Percentiles rank a stretch among this genome's conserved stretches.
phyloP scores from a whole-genome alignment of 495 filamentous ascomycete genomes.

The Cairneyella variabilis region DNA sequence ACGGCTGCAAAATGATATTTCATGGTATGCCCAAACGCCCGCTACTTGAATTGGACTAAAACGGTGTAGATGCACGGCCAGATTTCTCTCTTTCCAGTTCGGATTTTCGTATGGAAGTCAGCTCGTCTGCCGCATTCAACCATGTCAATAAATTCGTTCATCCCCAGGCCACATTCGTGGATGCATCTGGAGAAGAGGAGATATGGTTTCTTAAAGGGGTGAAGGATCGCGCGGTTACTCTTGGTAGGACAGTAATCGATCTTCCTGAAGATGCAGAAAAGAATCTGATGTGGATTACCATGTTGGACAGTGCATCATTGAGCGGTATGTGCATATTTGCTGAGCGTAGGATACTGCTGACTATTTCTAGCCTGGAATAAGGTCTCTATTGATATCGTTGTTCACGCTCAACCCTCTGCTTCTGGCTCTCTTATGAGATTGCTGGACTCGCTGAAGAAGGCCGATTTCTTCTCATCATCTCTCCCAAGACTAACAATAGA shows the following conservation, averaged over 20 bases:
- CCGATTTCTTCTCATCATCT: conserved; percentile 65
- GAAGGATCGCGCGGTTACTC: conserved; percentile 8
- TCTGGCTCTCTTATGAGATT: conserved; percentile 71
- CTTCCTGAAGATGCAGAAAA: conserved; percentile 57
- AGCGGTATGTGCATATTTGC: conserved; percentile 43
- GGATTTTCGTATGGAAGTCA: conserved; percentile 46
- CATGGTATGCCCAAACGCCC: conserved; percentile 38
- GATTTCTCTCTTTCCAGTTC: conserved; percentile 45
- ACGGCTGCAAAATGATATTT: conserved; percentile 48
- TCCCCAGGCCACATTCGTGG: conserved; percentile 49
- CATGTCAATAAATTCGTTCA: conserved; percentile 44
- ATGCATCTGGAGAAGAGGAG: conserved; percentile 41
- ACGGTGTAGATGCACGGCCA: conserved; percentile 42
- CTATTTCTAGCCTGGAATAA: conserved; percentile 63
- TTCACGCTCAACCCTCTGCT: conserved; percentile 64
- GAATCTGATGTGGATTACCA: conserved; percentile 69
- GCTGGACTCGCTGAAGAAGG: conserved; percentile 63
- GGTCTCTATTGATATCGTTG: conserved; percentile 67
- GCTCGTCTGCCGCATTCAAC: conserved; percentile 37
- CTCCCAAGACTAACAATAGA: conserved; percentile 75
- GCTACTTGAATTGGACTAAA: not conserved
- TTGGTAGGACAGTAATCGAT: conserved; percentile 49
- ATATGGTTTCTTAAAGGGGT: conserved; percentile 29
- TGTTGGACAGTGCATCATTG: conserved; percentile 68
- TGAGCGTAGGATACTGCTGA: conserved; percentile 9